These are phyloP conservation scores for Talaromyces sp. DNA, from an alignment of 2,329 filamentous ascomycete genomes.

Conservation along the genomic window DNA sequence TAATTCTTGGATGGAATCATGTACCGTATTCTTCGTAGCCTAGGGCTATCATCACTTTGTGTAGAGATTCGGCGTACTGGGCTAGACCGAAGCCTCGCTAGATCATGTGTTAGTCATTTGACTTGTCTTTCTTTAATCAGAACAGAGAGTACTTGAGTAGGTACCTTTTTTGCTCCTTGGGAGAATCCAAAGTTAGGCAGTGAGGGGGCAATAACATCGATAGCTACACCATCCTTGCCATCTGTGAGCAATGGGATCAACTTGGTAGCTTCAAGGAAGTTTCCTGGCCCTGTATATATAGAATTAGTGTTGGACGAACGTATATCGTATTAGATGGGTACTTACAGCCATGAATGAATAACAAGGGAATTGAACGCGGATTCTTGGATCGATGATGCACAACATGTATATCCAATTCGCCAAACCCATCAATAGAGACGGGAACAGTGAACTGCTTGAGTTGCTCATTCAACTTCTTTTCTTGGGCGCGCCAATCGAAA, in stretches of 20 bases:
- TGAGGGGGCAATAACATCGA: conserved; percentile 57
- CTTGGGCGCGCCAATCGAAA: conserved; percentile 65
- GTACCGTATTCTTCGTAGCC: conserved; percentile 64
- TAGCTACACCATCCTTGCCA: conserved; percentile 45
- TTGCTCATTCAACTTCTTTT: conserved; percentile 59
- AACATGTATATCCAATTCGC: conserved; percentile 64
- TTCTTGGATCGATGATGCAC: conserved; percentile 59
- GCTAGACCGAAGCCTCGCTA: conserved; percentile 60
- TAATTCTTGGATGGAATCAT: background rate
- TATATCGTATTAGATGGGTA: background rate
- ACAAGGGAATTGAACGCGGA: conserved; percentile 61
- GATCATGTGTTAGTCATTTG: background rate
- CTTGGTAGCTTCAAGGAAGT: conserved; percentile 60
- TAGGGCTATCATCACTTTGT: conserved; percentile 69
- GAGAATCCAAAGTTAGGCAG: conserved; percentile 62
- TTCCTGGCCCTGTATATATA: conserved; percentile 59
- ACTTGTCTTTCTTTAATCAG: too few species aligned
- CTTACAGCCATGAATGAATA: conserved; percentile 68
- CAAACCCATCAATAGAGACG: conserved; percentile 62
- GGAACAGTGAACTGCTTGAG: conserved; percentile 61
- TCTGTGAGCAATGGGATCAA: conserved; percentile 51
- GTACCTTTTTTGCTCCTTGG: conserved; percentile 43
- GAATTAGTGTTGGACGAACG: background rate
- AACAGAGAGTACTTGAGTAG: too few species aligned
- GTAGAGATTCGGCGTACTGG: conserved; percentile 65